Base-by-base conservation (phyloP, 495 filamentous ascomycete genomes). In the Gamarada debralockiae region DNA sequence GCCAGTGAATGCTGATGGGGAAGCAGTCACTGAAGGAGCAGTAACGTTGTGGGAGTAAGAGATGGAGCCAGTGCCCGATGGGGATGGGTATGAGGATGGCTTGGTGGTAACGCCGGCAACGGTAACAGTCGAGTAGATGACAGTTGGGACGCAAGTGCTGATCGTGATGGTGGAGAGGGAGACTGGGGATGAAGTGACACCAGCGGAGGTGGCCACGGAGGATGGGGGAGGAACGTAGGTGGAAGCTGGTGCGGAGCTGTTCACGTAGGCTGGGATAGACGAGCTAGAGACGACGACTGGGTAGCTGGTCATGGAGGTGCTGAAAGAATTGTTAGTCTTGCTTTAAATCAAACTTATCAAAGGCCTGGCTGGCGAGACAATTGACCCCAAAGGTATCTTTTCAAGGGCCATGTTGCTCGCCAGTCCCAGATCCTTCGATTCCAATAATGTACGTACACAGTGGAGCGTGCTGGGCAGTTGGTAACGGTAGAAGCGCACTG, bases 401-500 rank as follows among this genome's bases (percentile, higher is more conserved):
- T n/a, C n/a, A n/a, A n/a, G n/a, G n/a, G n/a, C 27, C 27, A 29
- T 29, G 27, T 29, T 29, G 27, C 27, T 29, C 27, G 27, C 27
- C n/a, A 10, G 27, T 29, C 27, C 10, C 10, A 10, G 27, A 12
- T 4, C n/a, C 13, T 8, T 21, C 22, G 41, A 18, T 44, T n/a
- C n/a, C n/a, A n/a, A n/a, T n/a, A n/a, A n/a, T 18, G 41, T 44
- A 18, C 17, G 41, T 18, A 18, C 15, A 70, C 67, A 49, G 72
- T 77, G 39, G 61, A 63, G 39, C 40, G 40, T 53, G 70, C 74
- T 41, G 78, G 77, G 78, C 78, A 81, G 70, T 77, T 57, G 68
- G 75, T 70, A 53, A 80, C 73, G 17, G 63, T 34, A 42, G 43
- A 9, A 33, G 23, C 34, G 29, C 20, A 71, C 18, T 66, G 81